Evolutionary conservation across 768 basidiomycete species (phyloP).

Genomic region (Termitomyces sp.): DNA sequence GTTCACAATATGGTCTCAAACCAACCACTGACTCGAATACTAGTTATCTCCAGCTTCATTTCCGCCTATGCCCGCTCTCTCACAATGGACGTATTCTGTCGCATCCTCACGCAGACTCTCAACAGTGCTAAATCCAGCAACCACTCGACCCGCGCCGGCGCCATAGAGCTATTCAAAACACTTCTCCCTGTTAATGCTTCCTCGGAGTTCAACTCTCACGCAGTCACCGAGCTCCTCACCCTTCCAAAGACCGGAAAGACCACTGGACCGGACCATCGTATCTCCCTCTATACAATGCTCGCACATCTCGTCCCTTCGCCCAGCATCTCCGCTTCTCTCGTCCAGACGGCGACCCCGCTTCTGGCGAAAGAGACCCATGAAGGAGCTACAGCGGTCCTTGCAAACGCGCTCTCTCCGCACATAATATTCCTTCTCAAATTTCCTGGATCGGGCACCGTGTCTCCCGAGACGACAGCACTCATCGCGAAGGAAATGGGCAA

Average conservation of each 20-base stretch:
- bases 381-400: conserved; percentile 46
- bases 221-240: conserved; percentile 61
- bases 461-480: conserved; percentile 36
- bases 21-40: not conserved
- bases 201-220: conserved; percentile 31
- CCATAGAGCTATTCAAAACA: conserved; percentile 51
- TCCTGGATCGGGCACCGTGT: conserved; percentile 22
- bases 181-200: conserved; percentile 30
- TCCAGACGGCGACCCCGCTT: conserved; percentile 36
- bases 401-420: conserved; percentile 51
- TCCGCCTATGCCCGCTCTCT: conserved; percentile 45
- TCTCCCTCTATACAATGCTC: conserved; percentile 77
- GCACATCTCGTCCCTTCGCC: conserved; percentile 41
- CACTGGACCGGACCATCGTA: conserved; percentile 79
- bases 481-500: conserved; percentile 70
- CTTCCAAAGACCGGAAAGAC: conserved; percentile 84
- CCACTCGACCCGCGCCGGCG: conserved; percentile 45
- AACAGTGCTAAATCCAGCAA: conserved; percentile 76
- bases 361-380: conserved; percentile 79
- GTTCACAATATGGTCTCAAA: conserved; percentile 11
- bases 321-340: conserved; percentile 33
- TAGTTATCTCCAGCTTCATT: conserved; percentile 58
- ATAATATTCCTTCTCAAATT: conserved; percentile 44
- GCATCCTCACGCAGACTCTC: conserved; percentile 51
- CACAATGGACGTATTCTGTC: conserved; percentile 39